Evolutionary conservation across 176 grass and related monocot species (phyloP).

Genomic region (Raddia distichophylla): DNA sequence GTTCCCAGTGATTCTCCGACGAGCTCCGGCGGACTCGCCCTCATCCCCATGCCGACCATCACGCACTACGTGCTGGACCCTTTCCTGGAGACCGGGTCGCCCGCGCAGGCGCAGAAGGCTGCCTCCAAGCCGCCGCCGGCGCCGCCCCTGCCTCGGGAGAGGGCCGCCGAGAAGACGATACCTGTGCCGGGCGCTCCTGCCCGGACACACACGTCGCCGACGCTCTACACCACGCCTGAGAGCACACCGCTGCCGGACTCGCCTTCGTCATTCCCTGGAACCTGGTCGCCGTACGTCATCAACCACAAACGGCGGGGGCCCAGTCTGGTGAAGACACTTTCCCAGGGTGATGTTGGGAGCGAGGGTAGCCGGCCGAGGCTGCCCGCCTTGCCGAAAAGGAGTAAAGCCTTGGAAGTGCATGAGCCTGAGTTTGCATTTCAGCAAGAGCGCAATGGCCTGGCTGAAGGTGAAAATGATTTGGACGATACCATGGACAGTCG

Average conservation of each 20-base stretch:
- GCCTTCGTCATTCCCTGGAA: constrained; percentile 68
- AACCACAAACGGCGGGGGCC: constrained; percentile 86
- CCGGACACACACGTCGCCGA: constrained; percentile 55
- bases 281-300: constrained; percentile 81
- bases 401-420: constrained; percentile 15
- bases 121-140: constrained; percentile 27
- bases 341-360: constrained; percentile 36
- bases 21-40: constrained; percentile 28
- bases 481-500: constrained; percentile 18
- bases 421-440: constrained; percentile 40
- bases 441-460: constrained; percentile 7
- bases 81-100: constrained; percentile 58
- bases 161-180: constrained; percentile 32
- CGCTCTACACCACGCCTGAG: constrained; percentile 74
- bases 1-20: constrained; percentile 19
- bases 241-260: constrained; percentile 69
- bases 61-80: constrained; percentile 62
- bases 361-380: constrained; percentile 22
- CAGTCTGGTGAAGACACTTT: constrained; percentile 54
- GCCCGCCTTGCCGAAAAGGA: constrained; percentile 26
- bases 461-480: not conserved
- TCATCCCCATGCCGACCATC: constrained; percentile 68
- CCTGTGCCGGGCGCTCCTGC: constrained; percentile 44
- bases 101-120: constrained; percentile 30
- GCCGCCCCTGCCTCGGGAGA: constrained; percentile 21